phyloP scores from a whole-genome alignment of 257 asterid genomes.

The Linderniella brevidens region DNA sequence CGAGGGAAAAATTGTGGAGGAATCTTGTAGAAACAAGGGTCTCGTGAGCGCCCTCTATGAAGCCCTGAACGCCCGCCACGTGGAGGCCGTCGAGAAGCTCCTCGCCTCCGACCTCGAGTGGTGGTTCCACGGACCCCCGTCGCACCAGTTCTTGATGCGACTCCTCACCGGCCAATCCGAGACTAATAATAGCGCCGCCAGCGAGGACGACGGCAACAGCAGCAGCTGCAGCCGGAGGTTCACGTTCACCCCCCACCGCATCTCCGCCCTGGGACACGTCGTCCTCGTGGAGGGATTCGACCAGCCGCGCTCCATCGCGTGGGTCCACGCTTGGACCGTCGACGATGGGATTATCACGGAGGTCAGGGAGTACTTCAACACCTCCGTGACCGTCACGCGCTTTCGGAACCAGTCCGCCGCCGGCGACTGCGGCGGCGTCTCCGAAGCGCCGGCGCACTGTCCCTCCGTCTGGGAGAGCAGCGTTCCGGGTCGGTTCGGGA shows the following conservation, averaged over 20 bases:
- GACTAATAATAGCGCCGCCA: slow-evolving; percentile 19
- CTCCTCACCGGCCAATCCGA: slow-evolving; percentile 1
- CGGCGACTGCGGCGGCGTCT: slow-evolving; percentile 9
- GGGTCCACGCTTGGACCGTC: slow-evolving; percentile 83
- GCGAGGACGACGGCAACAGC: slow-evolving; percentile 12
- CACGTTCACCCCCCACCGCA: slow-evolving; percentile 26
- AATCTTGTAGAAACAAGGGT: slow-evolving; percentile 41
- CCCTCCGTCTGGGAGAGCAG: slow-evolving; percentile 75
- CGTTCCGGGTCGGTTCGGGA: slow-evolving; percentile 46
- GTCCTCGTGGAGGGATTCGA: slow-evolving; percentile 56
- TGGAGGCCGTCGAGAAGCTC: slow-evolving; percentile 43
- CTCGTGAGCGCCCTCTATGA: slow-evolving; percentile 92
- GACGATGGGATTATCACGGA: slow-evolving; percentile 58
- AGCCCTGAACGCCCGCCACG: slow-evolving; percentile 54
- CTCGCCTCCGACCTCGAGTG: slow-evolving; percentile 68
- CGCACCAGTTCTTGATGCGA: slow-evolving; percentile 94
- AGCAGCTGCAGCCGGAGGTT: slow-evolving; percentile 6
- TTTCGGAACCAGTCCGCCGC: slow-evolving; percentile 11
- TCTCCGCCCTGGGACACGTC: slow-evolving; percentile 35
- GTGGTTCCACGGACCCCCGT: slow-evolving; percentile 97
- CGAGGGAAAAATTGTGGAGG: slow-evolving; percentile 71
- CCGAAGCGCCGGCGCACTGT: slow-evolving; percentile 22
- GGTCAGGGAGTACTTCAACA: slow-evolving; percentile 58
- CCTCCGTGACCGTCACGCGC: slow-evolving; percentile 55
- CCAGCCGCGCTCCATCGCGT: slow-evolving; percentile 22